phyloP scores from a whole-genome alignment of 2,329 filamentous ascomycete species.

The Fusarium sp. region DNA sequence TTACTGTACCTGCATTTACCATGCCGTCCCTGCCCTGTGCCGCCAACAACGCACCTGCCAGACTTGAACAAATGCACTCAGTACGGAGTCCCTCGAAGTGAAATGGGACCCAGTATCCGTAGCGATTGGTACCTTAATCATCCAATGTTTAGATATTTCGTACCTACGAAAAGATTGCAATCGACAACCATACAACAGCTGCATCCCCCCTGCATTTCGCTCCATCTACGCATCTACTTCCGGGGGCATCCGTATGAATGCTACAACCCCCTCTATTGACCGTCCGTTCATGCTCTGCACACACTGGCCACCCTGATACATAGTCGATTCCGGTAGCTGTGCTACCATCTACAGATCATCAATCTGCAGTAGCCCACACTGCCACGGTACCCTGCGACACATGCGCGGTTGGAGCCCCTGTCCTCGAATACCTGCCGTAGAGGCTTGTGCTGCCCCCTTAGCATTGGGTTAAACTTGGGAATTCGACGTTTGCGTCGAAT shows the following conservation, averaged over 20 bases:
- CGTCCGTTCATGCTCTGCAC: slow-evolving; percentile 7
- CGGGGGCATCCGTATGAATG: not conserved
- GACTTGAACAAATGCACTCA: too few relatives aligned
- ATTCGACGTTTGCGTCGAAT: slow-evolving; percentile 28
- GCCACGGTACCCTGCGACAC: slow-evolving; percentile 24
- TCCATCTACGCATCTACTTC: slow-evolving; percentile 19
- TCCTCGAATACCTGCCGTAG: slow-evolving; percentile 23
- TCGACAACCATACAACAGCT: not conserved
- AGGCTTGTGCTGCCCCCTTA: slow-evolving; percentile 34
- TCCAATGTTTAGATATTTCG: too few relatives aligned
- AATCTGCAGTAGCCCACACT: slow-evolving; percentile 31
- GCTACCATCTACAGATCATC: slow-evolving; percentile 36
- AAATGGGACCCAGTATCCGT: too few relatives aligned
- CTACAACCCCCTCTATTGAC: slow-evolving; percentile 6
- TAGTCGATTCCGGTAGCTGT: slow-evolving; percentile 28
- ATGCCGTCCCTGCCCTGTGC: too few relatives aligned
- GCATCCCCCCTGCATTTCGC: not conserved
- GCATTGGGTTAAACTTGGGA: slow-evolving; percentile 20
- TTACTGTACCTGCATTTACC: too few relatives aligned
- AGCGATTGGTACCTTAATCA: too few relatives aligned
- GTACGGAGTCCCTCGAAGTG: too few relatives aligned
- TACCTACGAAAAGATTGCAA: not conserved
- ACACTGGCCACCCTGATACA: slow-evolving; percentile 17
- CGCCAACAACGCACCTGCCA: too few relatives aligned
- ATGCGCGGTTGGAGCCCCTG: slow-evolving; percentile 30